Conservation (phyloP, 2,329 filamentous ascomycete genomes). For the Lachnellula willkommii region DNA sequence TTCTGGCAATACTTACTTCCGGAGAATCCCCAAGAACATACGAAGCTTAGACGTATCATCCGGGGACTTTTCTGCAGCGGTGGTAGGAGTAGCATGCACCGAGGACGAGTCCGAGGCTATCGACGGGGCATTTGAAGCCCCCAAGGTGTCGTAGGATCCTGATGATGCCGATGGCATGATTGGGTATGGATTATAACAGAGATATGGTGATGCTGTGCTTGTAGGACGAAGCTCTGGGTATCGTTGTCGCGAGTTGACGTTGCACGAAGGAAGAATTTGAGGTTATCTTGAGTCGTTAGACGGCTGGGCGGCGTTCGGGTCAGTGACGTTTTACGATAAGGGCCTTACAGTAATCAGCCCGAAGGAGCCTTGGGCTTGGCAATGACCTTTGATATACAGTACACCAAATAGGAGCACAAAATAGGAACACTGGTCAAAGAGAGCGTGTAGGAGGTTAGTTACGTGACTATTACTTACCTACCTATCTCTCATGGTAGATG, state of each 20-base stretch:
- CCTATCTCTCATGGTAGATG: too few relatives aligned
- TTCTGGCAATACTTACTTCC: constrained; percentile 58
- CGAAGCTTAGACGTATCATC: constrained; percentile 85
- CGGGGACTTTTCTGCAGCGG: constrained; percentile 47
- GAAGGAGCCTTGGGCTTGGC: too few relatives aligned
- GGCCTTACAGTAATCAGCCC: too few relatives aligned
- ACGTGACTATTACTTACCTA: too few relatives aligned
- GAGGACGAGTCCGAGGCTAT: constrained; percentile 23
- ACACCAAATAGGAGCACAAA: too few relatives aligned
- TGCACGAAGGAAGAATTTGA: neutral
- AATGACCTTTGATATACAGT: too few relatives aligned
- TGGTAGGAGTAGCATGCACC: constrained; percentile 4
- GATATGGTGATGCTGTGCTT: neutral
- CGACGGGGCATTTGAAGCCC: constrained; percentile 25
- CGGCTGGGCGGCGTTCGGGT: neutral
- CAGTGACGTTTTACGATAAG: too few relatives aligned
- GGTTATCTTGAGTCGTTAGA: neutral
- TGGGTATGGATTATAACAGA: neutral
- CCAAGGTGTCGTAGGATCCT: constrained; percentile 23
- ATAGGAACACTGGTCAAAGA: too few relatives aligned
- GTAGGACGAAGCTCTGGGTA: neutral
- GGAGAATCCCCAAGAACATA: constrained; percentile 81
- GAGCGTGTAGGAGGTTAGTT: too few relatives aligned
- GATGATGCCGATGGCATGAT: constrained; percentile 29
- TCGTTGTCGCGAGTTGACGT: neutral